Conservation (phyloP, 2,329 filamentous ascomycete genomes). For the Capronia americana region DNA sequence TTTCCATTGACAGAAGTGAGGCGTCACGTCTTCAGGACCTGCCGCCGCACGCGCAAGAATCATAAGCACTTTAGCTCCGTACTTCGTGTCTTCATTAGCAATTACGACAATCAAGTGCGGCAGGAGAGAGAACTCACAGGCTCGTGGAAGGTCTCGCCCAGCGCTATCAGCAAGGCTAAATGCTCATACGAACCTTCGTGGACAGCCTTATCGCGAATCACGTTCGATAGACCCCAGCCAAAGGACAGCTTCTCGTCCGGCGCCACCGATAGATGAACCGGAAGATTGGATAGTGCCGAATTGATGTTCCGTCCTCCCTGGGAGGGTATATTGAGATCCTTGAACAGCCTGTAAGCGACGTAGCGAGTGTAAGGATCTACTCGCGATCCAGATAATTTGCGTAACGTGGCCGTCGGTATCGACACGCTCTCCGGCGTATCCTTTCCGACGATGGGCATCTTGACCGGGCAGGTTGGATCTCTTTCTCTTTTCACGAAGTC, state of each 20-base stretch:
- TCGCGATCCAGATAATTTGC: slow-evolving; percentile 26
- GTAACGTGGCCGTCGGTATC: slow-evolving; percentile 23
- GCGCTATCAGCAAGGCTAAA: slow-evolving; percentile 33
- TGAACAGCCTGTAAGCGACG: slow-evolving; percentile 30
- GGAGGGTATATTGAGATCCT: slow-evolving; percentile 35
- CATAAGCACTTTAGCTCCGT: slow-evolving; percentile 32
- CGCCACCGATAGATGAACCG: slow-evolving; percentile 28
- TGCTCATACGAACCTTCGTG: slow-evolving; percentile 37
- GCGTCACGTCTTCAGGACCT: slow-evolving; percentile 31
- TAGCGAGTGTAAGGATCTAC: slow-evolving; percentile 36
- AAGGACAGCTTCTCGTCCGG: slow-evolving; percentile 32
- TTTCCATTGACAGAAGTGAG: slow-evolving; percentile 37
- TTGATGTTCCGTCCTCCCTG: slow-evolving; percentile 36
- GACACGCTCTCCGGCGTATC: slow-evolving; percentile 23
- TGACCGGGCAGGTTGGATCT: not conserved
- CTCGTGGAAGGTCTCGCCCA: slow-evolving; percentile 37
- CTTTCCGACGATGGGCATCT: slow-evolving; percentile 22
- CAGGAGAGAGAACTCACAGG: slow-evolving; percentile 4
- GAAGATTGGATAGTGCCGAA: slow-evolving; percentile 33
- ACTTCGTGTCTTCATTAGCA: slow-evolving; percentile 3
- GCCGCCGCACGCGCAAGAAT: slow-evolving; percentile 25
- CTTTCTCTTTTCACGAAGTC: not conserved
- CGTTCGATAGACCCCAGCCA: slow-evolving; percentile 34
- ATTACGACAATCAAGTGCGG: not conserved
- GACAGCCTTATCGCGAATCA: slow-evolving; percentile 33